Percentiles rank a stretch among this genome's conserved stretches.
Conservation (phyloP, 1,139 yeast genomes). For the Neolecta irregularis region DNA sequence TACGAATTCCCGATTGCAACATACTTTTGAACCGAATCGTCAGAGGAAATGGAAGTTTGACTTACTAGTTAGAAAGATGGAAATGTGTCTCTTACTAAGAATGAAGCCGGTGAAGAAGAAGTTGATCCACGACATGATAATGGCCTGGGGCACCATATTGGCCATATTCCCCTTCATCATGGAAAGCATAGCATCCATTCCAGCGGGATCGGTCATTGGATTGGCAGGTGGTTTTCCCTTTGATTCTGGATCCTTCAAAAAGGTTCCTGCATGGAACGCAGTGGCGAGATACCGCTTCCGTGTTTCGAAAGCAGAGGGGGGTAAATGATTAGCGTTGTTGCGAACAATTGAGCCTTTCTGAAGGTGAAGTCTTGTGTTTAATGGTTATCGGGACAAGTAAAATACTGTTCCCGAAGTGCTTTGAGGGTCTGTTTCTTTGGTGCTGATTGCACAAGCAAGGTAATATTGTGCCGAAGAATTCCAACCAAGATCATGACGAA, state of each 20-base stretch:
- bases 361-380: constrained; percentile 28
- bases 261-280: constrained; percentile 38
- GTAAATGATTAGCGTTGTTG: constrained; percentile 33
- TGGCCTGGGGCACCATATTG: constrained; percentile 77
- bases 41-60: constrained; percentile 66
- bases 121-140: constrained; percentile 93
- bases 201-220: constrained; percentile 54
- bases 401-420: constrained; percentile 42
- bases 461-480: constrained; percentile 53
- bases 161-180: constrained; percentile 73
- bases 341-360: constrained; percentile 41
- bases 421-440: constrained; percentile 41
- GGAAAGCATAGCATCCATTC: constrained; percentile 59
- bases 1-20: constrained; percentile 77
- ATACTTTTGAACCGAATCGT: constrained; percentile 80
- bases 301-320: constrained; percentile 33
- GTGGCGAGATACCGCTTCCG: constrained; percentile 34
- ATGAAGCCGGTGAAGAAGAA: constrained; percentile 87
- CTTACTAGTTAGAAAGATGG: constrained; percentile 19
- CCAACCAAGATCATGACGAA: constrained; percentile 88
- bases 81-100: constrained; percentile 23
- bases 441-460: constrained; percentile 41
- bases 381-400: constrained; percentile 21
- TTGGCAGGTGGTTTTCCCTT: constrained; percentile 31
- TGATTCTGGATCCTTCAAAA: constrained; percentile 33